Conservation (phyloP, 495 filamentous ascomycete genomes). For the Amorphotheca resinae region DNA sequence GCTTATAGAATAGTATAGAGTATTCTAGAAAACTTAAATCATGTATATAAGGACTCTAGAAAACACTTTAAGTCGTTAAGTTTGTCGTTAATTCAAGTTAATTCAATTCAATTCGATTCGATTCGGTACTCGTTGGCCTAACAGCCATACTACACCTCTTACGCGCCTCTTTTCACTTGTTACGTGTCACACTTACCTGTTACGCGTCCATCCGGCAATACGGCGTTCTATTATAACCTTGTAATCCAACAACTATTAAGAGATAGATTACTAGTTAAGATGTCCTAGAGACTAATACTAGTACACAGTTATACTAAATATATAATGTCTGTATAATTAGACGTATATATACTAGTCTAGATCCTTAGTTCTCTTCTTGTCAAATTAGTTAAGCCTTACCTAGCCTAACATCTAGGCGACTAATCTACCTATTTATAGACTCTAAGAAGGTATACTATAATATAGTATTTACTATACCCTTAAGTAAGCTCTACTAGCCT, state of each 20-base stretch:
- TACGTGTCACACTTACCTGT: too few species aligned
- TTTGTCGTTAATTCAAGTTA: too few species aligned
- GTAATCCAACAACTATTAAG: constrained; percentile 6
- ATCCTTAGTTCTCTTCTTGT: constrained; percentile 4
- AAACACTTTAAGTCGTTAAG: too few species aligned
- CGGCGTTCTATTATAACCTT: too few species aligned
- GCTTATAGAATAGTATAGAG: too few species aligned
- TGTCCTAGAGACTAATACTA: constrained; percentile 7
- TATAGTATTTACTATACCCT: background rate
- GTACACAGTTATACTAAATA: constrained; percentile 9
- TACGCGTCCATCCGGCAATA: too few species aligned
- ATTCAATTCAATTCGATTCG: constrained; percentile 17
- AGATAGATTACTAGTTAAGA: background rate
- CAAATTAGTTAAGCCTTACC: constrained; percentile 5
- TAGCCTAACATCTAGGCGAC: constrained; percentile 4
- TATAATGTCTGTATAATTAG: constrained; percentile 5
- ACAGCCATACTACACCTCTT: too few species aligned
- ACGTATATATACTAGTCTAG: constrained; percentile 7
- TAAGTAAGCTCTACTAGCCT: constrained; percentile 5
- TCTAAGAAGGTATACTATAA: constrained; percentile 2
- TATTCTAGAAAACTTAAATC: too few species aligned
- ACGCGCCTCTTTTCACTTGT: too few species aligned
- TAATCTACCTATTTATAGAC: constrained; percentile 9
- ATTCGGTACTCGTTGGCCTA: constrained; percentile 16
- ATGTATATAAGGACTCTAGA: too few species aligned